Evolutionary conservation across 768 basidiomycete species (phyloP), one percentile per base, ranked within the genome.

Genomic region (Boletus reticulatus): DNA sequence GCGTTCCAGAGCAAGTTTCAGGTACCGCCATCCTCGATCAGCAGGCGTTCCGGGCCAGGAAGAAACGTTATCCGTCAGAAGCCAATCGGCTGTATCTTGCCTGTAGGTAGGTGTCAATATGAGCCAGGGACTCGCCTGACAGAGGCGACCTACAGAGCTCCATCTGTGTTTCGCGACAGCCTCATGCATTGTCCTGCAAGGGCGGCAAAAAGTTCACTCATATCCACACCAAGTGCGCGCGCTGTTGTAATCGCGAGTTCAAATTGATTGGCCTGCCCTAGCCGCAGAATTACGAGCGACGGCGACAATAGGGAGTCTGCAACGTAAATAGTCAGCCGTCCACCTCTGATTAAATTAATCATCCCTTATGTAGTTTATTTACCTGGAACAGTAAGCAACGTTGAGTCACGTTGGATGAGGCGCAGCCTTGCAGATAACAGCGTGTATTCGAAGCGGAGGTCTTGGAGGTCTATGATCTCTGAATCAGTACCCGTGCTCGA

Each of bases 1-100:
- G 46, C 87, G 83, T 53, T 87, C 83, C 57, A 98, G 76, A 19
- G 87, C 81, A 60, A 85, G 79, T 59, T 92, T 88, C 43, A 99
- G 80, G 69, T 94, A 94, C 65, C 89, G 81, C 91, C 94, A 94
- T 6, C 87, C 93, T 58, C 89, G 82, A 60, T 91, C 87, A 36
- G 85, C 80, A 17, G 85, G 76, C 7, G 88, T 81, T 5, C 95
- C 95, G 19, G 88, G 81, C 88, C 96, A 96, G 0, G 89, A 87
- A 3, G 85, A 80, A 11, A 91, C 80, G 56, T 86, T 84, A 65
- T 93, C 90, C 19, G 86, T 86, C 37, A 91, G 76, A 34, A 98
- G 77, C 94, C 95, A 98, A 59, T 88, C 84, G 1, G 84, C 84
- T 4, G 80, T 82, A 52, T 89, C 84, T 72, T 81, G 79, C 46